Base-by-base conservation (phyloP, 1,284 basidiomycete genomes). In the Malassezia sp. region DNA sequence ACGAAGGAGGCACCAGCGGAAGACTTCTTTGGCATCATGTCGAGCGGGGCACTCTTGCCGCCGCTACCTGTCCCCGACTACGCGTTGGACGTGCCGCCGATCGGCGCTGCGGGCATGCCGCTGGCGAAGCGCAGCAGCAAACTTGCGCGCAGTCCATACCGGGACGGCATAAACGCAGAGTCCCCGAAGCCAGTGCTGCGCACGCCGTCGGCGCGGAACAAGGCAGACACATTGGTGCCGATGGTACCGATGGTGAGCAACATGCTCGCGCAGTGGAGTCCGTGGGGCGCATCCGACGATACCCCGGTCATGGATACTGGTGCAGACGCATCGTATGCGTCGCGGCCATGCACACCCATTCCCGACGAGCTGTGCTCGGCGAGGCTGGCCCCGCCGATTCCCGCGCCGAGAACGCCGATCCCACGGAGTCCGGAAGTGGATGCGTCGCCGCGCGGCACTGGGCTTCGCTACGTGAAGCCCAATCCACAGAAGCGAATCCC, bases 21-120 rank as follows among this genome's bases (percentile, higher is more conserved):
- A 20, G 48, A 50, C 42, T 50, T 50, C 34, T 50, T 50, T 20
- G 48, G 48, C 21, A 45, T 50, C 20, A 17, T 50, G 11, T 27
- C 42, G 18, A n/a, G 24, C 15, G 11, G 10, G 11, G 39, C 36
- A 15, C 21, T 38, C 23, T 7, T 33, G 18, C 41, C 42, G 11
- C 35, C 48, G 17, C 33, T 50, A 18, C 48, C 48, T 4, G 10
- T 38, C 15, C 48, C 48, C n/a, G 35, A 17, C 14, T 45, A 50
- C 24, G 42, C 48, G 22, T 32, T 50, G 14, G 48, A 44, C 14
- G 40, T 45, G 42, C 48, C 48, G 15, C 42, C 48, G 21, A 11
- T 50, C 12, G 48, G 39, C 22, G 7, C 26, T 7, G 26, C 26
- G 26, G 12, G 26, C 7, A 7, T 6, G 7, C 12, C 26, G 12